These are phyloP conservation scores for Suhomyces yuchorum DNA, from an alignment of 1,139 yeast genomes.

Conservation along the genomic window DNA sequence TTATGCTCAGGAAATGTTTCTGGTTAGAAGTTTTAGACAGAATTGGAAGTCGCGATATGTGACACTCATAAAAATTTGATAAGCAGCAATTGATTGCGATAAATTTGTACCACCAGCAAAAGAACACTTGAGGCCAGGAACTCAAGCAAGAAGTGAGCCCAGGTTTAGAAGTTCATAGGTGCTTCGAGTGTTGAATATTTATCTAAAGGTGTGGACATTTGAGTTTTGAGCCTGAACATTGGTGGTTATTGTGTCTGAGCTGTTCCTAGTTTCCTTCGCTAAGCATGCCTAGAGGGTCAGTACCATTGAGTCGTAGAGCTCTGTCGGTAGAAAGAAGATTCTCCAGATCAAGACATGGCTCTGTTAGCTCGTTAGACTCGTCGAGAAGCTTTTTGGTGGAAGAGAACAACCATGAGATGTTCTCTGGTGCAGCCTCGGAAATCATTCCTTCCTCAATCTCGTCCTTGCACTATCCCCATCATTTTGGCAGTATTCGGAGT, in stretches of 20 bases:
- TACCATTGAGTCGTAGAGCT: constrained; percentile 10
- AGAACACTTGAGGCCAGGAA: not conserved
- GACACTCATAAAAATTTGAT: constrained; percentile 1
- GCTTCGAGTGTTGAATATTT: not conserved
- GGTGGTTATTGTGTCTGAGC: not conserved
- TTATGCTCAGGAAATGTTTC: not conserved
- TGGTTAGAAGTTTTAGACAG: not conserved
- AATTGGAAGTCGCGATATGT: not conserved
- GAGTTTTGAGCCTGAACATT: not conserved
- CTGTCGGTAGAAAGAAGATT: constrained; percentile 17
- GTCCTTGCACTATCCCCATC: constrained; percentile 77
- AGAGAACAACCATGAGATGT: constrained; percentile 68
- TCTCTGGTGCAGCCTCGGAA: constrained; percentile 88
- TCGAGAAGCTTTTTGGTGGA: constrained; percentile 36
- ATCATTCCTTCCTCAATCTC: constrained; percentile 89
- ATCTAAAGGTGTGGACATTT: not conserved
- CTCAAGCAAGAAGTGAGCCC: not conserved
- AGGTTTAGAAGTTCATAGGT: not conserved
- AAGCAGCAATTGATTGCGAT: not conserved
- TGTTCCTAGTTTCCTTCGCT: not conserved
- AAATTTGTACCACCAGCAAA: not conserved
- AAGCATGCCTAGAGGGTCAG: constrained; percentile 6
- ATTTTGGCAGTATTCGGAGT: constrained; percentile 37
- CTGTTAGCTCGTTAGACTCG: constrained; percentile 44
- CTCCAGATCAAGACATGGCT: constrained; percentile 37